Evolutionary conservation across 2,329 filamentous ascomycete genomes (phyloP).

Genomic region (Colletotrichum truncatum): DNA sequence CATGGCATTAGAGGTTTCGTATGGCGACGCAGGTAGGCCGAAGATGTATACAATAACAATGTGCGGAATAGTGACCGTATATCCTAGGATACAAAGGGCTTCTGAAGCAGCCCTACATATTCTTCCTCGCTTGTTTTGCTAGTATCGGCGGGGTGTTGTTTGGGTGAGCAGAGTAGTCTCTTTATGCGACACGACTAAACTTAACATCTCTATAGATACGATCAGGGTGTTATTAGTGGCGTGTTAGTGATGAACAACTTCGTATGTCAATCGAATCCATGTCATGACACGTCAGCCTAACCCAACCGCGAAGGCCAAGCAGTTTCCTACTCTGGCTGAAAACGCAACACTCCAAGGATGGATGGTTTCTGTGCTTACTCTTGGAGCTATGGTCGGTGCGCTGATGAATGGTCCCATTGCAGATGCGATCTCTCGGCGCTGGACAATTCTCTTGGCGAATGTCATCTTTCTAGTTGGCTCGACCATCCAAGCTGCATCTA

Average conservation of each 20-base stretch:
- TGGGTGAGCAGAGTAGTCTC: not conserved
- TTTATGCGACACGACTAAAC: not conserved
- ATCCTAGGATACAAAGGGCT: constrained; percentile 6
- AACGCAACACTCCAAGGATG: constrained; percentile 60
- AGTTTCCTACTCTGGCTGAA: constrained; percentile 48
- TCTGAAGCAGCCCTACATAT: not conserved
- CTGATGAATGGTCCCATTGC: constrained; percentile 51
- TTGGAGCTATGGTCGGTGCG: constrained; percentile 59
- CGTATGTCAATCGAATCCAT: constrained; percentile 36
- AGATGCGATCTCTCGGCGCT: constrained; percentile 43
- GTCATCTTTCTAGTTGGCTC: constrained; percentile 51
- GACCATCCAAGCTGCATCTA: constrained; percentile 52
- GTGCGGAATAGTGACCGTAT: not conserved
- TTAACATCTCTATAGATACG: constrained; percentile 53
- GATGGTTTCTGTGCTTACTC: constrained; percentile 59
- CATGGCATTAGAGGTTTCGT: not conserved
- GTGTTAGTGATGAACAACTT: constrained; percentile 57
- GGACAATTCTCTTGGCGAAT: constrained; percentile 45
- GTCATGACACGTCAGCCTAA: constrained; percentile 36
- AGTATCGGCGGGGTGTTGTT: constrained; percentile 2
- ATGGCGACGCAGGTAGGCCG: not conserved
- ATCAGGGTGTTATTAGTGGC: constrained; percentile 58
- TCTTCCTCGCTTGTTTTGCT: constrained; percentile 10
- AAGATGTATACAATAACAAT: not conserved
- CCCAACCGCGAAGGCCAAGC: not conserved